Percentiles rank a stretch among this genome's conserved stretches.
Evolutionary conservation across 148 eudicot genomes (phyloP).

Genomic region (Euryodendron excelsum): DNA sequence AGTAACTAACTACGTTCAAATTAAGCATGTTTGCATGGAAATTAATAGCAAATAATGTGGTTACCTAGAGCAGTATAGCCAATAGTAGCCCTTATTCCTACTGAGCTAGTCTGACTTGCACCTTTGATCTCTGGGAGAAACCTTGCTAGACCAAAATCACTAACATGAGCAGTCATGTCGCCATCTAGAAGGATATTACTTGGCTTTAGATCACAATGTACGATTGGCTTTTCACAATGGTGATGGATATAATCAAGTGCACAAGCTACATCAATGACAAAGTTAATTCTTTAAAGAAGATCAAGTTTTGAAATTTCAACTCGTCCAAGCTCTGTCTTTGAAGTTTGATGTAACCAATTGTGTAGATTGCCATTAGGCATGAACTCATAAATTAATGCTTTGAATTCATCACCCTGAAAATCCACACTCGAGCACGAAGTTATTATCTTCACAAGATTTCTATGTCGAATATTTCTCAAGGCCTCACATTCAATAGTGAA

Average conservation of each 20-base stretch:
- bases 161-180: neutral
- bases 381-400: too few relatives aligned
- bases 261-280: neutral
- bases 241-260: neutral
- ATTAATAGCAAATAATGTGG: neutral
- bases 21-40: neutral
- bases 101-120: neutral
- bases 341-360: neutral
- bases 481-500: neutral
- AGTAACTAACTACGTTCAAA: too few relatives aligned
- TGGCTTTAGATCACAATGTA: too few relatives aligned
- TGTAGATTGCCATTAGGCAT: neutral
- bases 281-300: neutral
- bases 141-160: neutral
- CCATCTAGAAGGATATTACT: neutral
- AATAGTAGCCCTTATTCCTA: neutral
- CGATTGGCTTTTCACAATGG: neutral
- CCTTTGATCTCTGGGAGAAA: neutral
- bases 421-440: neutral
- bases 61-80: slow-evolving; percentile 10
- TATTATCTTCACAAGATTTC: neutral
- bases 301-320: neutral
- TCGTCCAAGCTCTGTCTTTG: neutral
- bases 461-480: neutral
- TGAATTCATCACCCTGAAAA: too few relatives aligned